Conservation (phyloP, 2,329 filamentous ascomycete species). For the Trichoderma atrobrunneum region DNA sequence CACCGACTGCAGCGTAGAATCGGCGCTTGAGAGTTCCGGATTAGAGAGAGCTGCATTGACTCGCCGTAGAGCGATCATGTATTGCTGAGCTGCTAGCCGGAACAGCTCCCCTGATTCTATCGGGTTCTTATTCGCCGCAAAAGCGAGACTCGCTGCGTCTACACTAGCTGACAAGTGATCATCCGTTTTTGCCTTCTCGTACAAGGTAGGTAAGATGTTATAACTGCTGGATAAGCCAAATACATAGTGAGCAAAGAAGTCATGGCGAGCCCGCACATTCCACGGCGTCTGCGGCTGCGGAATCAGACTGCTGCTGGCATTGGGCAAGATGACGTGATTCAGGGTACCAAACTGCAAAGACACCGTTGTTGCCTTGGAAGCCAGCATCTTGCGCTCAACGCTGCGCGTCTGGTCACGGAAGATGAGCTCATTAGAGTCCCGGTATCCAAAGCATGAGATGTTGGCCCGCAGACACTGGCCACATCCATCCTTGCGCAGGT, state of each 20-base stretch:
- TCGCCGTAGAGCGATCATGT: constrained; percentile 6
- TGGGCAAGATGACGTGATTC: not conserved
- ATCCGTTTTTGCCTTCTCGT: not conserved
- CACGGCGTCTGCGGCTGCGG: constrained; percentile 19
- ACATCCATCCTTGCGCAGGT: constrained; percentile 23
- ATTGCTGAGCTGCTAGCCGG: constrained; percentile 15
- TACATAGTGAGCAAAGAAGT: constrained; percentile 27
- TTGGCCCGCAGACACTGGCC: constrained; percentile 27
- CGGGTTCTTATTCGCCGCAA: constrained; percentile 20
- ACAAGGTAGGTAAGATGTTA: constrained; percentile 23
- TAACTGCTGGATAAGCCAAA: constrained; percentile 25
- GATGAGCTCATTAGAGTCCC: constrained; percentile 25
- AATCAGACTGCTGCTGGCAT: not conserved
- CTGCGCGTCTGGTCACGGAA: constrained; percentile 26
- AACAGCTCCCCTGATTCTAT: not conserved
- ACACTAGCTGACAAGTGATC: constrained; percentile 25
- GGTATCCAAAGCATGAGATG: constrained; percentile 28
- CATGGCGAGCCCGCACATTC: constrained; percentile 24
- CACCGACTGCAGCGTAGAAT: constrained; percentile 26
- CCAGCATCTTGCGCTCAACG: constrained; percentile 20
- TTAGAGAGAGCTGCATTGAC: constrained; percentile 13
- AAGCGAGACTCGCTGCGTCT: constrained; percentile 28
- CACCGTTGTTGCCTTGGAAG: not conserved
- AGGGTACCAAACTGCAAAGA: constrained; percentile 6
- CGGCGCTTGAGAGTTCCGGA: constrained; percentile 1